A percentile compares a stretch with the other conserved stretches of the same genome.
phyloP scores from a whole-genome alignment of 768 basidiomycete species.

The Suillus variegatus region DNA sequence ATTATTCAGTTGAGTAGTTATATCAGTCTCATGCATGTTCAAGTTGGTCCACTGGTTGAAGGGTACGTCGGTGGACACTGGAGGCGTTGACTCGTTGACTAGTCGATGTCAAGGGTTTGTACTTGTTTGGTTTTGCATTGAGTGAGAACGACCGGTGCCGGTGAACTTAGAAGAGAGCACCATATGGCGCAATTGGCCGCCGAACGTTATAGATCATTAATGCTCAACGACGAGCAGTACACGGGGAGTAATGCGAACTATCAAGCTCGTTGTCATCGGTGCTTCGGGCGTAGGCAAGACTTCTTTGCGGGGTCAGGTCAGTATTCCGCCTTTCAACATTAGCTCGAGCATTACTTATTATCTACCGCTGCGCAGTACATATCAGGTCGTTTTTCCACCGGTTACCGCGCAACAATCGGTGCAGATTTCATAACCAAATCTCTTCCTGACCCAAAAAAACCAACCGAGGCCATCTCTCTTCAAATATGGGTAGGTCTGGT shows the following conservation, averaged over 20 bases:
- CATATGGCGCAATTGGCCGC: background rate
- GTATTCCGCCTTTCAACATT: conserved; percentile 14
- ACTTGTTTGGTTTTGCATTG: conserved; percentile 15
- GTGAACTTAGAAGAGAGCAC: background rate
- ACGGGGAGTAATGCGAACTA: conserved; percentile 53
- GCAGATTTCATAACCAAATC: conserved; percentile 86
- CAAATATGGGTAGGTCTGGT: conserved; percentile 60
- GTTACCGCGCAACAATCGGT: conserved; percentile 85
- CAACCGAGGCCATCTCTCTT: conserved; percentile 60
- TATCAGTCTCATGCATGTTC: too few species aligned
- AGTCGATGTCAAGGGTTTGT: conserved; percentile 12
- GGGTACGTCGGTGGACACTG: too few species aligned
- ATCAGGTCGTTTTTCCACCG: conserved; percentile 70
- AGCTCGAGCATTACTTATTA: background rate
- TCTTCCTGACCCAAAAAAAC: conserved; percentile 56
- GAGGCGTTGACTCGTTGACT: too few species aligned
- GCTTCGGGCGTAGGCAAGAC: conserved; percentile 87
- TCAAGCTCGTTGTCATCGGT: conserved; percentile 84
- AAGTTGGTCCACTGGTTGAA: too few species aligned
- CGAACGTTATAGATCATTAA: background rate
- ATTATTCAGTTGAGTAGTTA: too few species aligned
- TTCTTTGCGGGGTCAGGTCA: conserved; percentile 71
- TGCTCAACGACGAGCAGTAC: conserved; percentile 6
- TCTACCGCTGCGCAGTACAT: conserved; percentile 55
- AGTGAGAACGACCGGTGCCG: background rate